Evolutionary conservation across 257 asterid species (phyloP).

Genomic region (Penstemon barbatus): DNA sequence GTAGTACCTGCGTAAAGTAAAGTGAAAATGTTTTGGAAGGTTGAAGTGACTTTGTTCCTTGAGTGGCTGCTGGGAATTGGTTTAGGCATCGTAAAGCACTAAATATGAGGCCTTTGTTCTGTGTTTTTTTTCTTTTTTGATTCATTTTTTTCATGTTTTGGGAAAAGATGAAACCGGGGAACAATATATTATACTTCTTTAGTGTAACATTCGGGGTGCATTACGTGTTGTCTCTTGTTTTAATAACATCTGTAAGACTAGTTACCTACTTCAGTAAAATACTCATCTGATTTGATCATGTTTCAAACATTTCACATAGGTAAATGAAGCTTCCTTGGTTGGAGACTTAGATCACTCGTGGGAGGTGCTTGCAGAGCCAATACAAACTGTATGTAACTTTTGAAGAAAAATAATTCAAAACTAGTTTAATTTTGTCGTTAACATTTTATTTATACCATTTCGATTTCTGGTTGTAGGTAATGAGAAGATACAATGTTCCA

Average conservation of each 20-base stretch:
- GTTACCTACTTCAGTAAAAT: background rate
- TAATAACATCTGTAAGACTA: background rate
- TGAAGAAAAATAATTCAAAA: too few relatives aligned
- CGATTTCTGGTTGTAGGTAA: slow-evolving; percentile 49
- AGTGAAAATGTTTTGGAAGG: too few relatives aligned
- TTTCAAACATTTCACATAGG: slow-evolving; percentile 39
- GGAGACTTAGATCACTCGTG: slow-evolving; percentile 72
- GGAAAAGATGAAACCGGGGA: background rate
- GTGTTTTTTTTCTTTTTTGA: background rate
- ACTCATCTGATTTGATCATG: background rate
- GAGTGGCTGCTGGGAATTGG: background rate
- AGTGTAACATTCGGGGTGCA: background rate
- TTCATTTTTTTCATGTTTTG: too few relatives aligned
- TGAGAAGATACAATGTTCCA: slow-evolving; percentile 86
- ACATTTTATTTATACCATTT: background rate
- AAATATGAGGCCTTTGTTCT: background rate
- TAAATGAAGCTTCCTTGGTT: slow-evolving; percentile 62
- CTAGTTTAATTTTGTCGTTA: too few relatives aligned
- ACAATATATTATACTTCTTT: too few relatives aligned
- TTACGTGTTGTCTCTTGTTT: background rate
- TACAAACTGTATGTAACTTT: slow-evolving; percentile 72
- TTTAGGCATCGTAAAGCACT: background rate
- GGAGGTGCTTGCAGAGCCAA: slow-evolving; percentile 99
- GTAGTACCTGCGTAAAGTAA: background rate
- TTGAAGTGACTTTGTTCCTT: background rate